Percentiles rank a stretch among this genome's conserved stretches.
These are phyloP conservation scores for Cephalotrichum gorgonifer DNA, from an alignment of 2,329 filamentous ascomycete genomes.

Conservation along the genomic window DNA sequence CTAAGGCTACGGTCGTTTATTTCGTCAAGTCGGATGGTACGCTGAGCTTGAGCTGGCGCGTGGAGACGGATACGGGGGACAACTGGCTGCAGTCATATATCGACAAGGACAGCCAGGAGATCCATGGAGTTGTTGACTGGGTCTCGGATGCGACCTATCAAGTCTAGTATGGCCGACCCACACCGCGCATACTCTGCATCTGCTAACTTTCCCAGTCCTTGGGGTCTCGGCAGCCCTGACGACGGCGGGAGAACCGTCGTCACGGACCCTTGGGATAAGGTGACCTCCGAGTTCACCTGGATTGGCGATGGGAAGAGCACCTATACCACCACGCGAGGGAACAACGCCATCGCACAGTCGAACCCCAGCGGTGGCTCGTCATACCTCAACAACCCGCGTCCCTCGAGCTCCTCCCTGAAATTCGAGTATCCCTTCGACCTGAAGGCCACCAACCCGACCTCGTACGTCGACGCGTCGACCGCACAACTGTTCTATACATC, in stretches of 20 bases:
- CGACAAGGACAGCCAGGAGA: slow-evolving; percentile 33
- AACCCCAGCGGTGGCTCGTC: slow-evolving; percentile 33
- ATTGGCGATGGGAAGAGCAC: slow-evolving; percentile 31
- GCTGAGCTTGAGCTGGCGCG: slow-evolving; percentile 42
- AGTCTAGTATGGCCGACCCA: slow-evolving; percentile 31
- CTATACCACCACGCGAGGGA: slow-evolving; percentile 45
- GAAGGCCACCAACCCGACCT: slow-evolving; percentile 19
- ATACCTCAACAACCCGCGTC: slow-evolving; percentile 31
- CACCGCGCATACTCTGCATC: background rate
- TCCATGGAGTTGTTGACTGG: slow-evolving; percentile 47
- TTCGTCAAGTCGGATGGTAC: slow-evolving; percentile 34
- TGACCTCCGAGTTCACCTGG: slow-evolving; percentile 43
- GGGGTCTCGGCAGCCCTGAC: slow-evolving; percentile 43
- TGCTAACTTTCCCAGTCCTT: slow-evolving; percentile 23
- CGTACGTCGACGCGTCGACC: slow-evolving; percentile 43
- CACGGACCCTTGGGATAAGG: slow-evolving; percentile 35
- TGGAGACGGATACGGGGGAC: slow-evolving; percentile 45
- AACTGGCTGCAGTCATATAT: slow-evolving; percentile 53
- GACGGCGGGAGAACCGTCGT: slow-evolving; percentile 33
- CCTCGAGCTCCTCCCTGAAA: slow-evolving; percentile 24
- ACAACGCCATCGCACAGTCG: slow-evolving; percentile 46
- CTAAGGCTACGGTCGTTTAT: slow-evolving; percentile 45
- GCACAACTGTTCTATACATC: slow-evolving; percentile 52
- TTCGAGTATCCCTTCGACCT: slow-evolving; percentile 37
- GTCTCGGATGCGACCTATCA: slow-evolving; percentile 43